A percentile compares a stretch with the other conserved stretches of the same genome.
Conservation (phyloP, 2,329 filamentous ascomycete genomes). For the Penicillium thymicola region DNA sequence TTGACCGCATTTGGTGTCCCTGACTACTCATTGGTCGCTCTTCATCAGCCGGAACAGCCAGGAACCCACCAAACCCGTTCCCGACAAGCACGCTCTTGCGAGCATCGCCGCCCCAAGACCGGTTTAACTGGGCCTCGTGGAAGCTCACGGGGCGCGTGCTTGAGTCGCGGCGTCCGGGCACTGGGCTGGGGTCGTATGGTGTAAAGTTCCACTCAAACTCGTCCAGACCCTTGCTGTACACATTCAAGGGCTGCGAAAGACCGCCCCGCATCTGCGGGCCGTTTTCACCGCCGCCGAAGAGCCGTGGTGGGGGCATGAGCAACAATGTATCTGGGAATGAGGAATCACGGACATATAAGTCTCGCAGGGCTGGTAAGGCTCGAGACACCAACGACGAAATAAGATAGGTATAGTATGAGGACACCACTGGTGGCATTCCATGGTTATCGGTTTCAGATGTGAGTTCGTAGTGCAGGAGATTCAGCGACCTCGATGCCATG, state of each 20-base stretch:
- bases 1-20: slow-evolving; percentile 29
- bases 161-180: slow-evolving; percentile 36
- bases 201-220: slow-evolving; percentile 68
- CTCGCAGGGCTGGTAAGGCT: slow-evolving; percentile 67
- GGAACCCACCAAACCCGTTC: slow-evolving; percentile 64
- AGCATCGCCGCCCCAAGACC: slow-evolving; percentile 58
- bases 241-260: slow-evolving; percentile 57
- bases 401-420: slow-evolving; percentile 79
- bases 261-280: slow-evolving; percentile 26
- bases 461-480: slow-evolving; percentile 79
- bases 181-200: slow-evolving; percentile 51
- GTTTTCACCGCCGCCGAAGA: slow-evolving; percentile 45
- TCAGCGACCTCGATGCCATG: slow-evolving; percentile 65
- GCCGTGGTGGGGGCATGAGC: slow-evolving; percentile 62
- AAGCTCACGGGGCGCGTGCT: slow-evolving; percentile 47
- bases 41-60: slow-evolving; percentile 59
- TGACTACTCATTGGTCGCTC: slow-evolving; percentile 37
- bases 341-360: slow-evolving; percentile 82
- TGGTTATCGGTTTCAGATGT: slow-evolving; percentile 58
- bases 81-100: slow-evolving; percentile 63
- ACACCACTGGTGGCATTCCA: slow-evolving; percentile 49
- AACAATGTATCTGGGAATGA: slow-evolving; percentile 77
- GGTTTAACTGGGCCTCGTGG: slow-evolving; percentile 47
- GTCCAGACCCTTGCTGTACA: slow-evolving; percentile 65
- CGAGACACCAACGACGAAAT: slow-evolving; percentile 75